Evolutionary conservation across 306 rosid species (phyloP).

Genomic region (Biancaea sappan): DNA sequence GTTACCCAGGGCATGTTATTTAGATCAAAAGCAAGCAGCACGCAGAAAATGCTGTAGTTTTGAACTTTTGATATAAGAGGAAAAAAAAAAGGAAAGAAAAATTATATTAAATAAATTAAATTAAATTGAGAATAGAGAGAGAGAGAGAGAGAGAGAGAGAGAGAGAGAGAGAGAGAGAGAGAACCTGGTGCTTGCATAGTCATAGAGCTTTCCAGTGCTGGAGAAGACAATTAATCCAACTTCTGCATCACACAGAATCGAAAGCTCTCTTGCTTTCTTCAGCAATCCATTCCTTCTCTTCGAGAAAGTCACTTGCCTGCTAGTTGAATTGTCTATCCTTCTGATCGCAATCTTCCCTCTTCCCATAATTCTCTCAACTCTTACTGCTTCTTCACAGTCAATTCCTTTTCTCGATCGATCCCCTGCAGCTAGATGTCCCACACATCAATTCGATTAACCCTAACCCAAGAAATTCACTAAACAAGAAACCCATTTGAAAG

Average conservation of each 20-base stretch:
- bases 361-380: constrained; percentile 33
- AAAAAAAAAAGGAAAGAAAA: not conserved
- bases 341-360: constrained; percentile 42
- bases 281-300: constrained; percentile 47
- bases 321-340: constrained; percentile 39
- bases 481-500: no score
- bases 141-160: no score
- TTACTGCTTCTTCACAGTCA: constrained; percentile 27
- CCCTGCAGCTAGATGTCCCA: not conserved
- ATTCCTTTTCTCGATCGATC: not conserved
- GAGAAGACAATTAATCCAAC: constrained; percentile 49
- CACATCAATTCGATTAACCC: not conserved
- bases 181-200: constrained; percentile 42
- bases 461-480: not conserved
- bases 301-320: constrained; percentile 50
- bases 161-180: not conserved
- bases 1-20: no score
- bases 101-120: no score
- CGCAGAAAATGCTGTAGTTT: not conserved
- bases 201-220: constrained; percentile 43
- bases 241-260: constrained; percentile 50
- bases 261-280: constrained; percentile 50
- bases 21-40: not conserved
- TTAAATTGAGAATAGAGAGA: not conserved
- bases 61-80: no score